These are phyloP conservation scores for Uncinocarpus reesii DNA, from an alignment of 2,329 filamentous ascomycete genomes.

Conservation along the genomic window DNA sequence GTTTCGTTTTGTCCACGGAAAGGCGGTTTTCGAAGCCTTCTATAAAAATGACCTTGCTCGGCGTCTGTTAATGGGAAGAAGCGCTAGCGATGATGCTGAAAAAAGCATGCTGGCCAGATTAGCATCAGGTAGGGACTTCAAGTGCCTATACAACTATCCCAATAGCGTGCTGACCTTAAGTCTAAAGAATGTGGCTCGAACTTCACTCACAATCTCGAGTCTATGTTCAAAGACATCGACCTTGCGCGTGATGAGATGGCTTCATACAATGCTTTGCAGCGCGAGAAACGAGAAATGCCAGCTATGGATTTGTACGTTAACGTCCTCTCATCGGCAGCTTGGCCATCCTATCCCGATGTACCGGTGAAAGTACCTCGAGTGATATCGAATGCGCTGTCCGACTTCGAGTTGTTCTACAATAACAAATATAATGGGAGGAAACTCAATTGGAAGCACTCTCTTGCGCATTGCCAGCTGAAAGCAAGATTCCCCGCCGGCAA, in stretches of 20 bases:
- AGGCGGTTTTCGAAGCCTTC: conserved; percentile 96
- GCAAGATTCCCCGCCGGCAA: conserved; percentile 67
- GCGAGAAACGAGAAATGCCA: conserved; percentile 48
- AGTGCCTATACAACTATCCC: no score
- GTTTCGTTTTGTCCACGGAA: conserved; percentile 94
- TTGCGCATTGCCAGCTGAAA: conserved; percentile 82
- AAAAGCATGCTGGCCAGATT: conserved; percentile 87
- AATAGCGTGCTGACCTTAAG: no score
- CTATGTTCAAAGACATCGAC: conserved; percentile 99
- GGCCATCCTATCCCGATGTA: conserved; percentile 81
- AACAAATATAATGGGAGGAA: conserved; percentile 79
- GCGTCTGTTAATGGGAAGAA: conserved; percentile 79
- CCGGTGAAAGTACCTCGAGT: conserved; percentile 63
- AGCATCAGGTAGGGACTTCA: conserved; percentile 50
- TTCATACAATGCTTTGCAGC: conserved; percentile 64
- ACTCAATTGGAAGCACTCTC: conserved; percentile 80
- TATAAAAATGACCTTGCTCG: conserved; percentile 97
- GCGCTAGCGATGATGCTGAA: conserved; percentile 89
- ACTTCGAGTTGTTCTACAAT: conserved; percentile 79
- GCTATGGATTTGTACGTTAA: conserved; percentile 70
- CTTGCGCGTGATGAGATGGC: conserved; percentile 84
- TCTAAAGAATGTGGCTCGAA: conserved; percentile 72
- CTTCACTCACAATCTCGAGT: conserved; percentile 94
- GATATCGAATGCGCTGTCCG: conserved; percentile 63
- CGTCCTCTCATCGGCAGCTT: conserved; percentile 81